Evolutionary conservation across 768 basidiomycete species (phyloP).

Genomic region (Kwoniella dendrophila): DNA sequence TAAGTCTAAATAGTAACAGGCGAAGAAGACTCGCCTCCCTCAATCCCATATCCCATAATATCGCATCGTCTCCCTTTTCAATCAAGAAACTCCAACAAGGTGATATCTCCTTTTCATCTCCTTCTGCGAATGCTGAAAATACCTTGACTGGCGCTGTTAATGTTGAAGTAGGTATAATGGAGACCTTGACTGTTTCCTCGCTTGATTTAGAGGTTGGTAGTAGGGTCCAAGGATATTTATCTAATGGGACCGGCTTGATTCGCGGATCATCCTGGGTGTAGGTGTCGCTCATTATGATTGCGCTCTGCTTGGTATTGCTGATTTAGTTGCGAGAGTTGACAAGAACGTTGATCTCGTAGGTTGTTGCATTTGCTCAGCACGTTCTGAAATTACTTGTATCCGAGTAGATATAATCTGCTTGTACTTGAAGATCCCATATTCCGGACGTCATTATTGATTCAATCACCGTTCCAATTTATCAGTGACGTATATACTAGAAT

Average conservation of each 20-base stretch:
- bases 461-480: no score
- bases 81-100: constrained; percentile 34
- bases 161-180: constrained; percentile 24
- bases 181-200: constrained; percentile 24
- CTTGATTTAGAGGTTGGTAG: constrained; percentile 23
- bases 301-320: not conserved
- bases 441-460: no score
- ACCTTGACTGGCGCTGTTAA: constrained; percentile 14
- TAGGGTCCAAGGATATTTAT: constrained; percentile 21
- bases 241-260: constrained; percentile 16
- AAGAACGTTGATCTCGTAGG: no score
- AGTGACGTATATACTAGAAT: no score
- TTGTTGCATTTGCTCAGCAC: no score
- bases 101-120: constrained; percentile 17
- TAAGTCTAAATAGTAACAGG: not conserved
- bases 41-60: constrained; percentile 37
- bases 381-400: no score
- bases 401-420: no score
- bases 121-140: constrained; percentile 23
- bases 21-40: constrained; percentile 4
- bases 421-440: no score
- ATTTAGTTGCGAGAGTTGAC: no score
- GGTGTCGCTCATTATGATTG: constrained; percentile 8
- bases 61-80: constrained; percentile 26
- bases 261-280: constrained; percentile 28